Base-by-base conservation (phyloP, 148 eudicot genomes). In the Diospyros kaki region DNA sequence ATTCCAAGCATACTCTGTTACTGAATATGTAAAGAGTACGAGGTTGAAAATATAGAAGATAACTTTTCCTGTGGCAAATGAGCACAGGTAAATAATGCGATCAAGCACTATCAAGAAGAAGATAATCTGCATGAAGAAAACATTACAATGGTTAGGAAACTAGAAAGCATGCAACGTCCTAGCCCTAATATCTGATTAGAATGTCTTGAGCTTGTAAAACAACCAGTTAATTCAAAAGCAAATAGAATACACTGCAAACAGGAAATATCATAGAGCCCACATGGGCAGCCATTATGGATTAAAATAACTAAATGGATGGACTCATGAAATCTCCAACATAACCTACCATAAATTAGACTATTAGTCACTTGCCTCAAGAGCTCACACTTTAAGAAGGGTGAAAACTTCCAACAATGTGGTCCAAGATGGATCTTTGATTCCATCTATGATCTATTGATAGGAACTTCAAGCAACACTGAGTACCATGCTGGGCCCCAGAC, bases 91-190 rank as follows among this genome's bases (percentile, higher is more conserved):
- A 74, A 96, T 91, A 76, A 96, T 74, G 51, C 99, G 98, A 84
- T 96, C 99, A 15, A 96, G 87, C 83, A 96, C 97, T 72, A 96
- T 96, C 91, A 96, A 86, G 90, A 96, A 93, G 84, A 96, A 96
- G 81, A 96, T 96, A 65, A 72, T 77, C 99, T 95, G 96, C 93
- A 89, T 4, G 64, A 67, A 67, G 66, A 85, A 68, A 78, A 76
- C 79, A 79, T 50, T 15, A 51, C 17, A 2, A 11, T 55, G 76
- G 70, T 68, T 74, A 64, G 40, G 48, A 68, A 77, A 77, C n/a
- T 17, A 66, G 65, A 72, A 72, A 58, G 17, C 1, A 51, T 11
- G 45, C 3, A 8, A 59, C 2, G 68, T 41, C 55, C 42, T 10
- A 59, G 51, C 54, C 62, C 38, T 64, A 9, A n/a, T 68, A 52